Conservation (phyloP, 352 stramenopile genomes). For the Pythium volutum region DNA sequence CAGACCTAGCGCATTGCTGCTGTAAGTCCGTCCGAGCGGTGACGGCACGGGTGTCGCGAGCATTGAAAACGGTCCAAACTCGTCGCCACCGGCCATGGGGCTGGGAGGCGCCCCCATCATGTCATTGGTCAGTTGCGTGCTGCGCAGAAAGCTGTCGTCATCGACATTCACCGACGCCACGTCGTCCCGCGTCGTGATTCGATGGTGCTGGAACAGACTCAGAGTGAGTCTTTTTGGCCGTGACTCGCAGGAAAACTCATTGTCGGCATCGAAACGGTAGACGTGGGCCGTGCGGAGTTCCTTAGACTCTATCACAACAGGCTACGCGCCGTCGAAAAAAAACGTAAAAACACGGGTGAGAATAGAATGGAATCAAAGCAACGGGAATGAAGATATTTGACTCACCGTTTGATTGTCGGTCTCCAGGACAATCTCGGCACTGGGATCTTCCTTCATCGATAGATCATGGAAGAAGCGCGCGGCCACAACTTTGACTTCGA, state of each 20-base stretch:
- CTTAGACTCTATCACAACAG: slow-evolving; percentile 49
- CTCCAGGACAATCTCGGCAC: slow-evolving; percentile 55
- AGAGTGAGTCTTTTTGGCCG: slow-evolving; percentile 68
- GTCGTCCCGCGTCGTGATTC: slow-evolving; percentile 23
- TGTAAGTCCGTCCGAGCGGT: slow-evolving; percentile 27
- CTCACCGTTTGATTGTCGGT: slow-evolving; percentile 63
- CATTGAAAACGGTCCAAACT: slow-evolving; percentile 64
- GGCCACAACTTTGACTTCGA: slow-evolving; percentile 85
- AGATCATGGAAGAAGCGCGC: slow-evolving; percentile 65
- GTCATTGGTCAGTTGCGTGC: slow-evolving; percentile 29
- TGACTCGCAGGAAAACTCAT: slow-evolving; percentile 62
- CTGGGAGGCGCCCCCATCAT: slow-evolving; percentile 33
- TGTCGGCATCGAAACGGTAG: slow-evolving; percentile 80
- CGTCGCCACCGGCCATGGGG: slow-evolving; percentile 45
- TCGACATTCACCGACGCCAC: slow-evolving; percentile 54
- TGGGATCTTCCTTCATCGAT: slow-evolving; percentile 51
- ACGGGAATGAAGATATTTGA: neutral
- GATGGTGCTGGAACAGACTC: slow-evolving; percentile 66
- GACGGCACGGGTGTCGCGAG: slow-evolving; percentile 55
- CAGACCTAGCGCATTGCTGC: slow-evolving; percentile 25
- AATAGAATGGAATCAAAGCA: neutral
- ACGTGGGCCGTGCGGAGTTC: slow-evolving; percentile 74
- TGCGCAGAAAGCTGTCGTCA: slow-evolving; percentile 46
- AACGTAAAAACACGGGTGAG: neutral
- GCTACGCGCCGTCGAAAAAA: slow-evolving; percentile 5